These are phyloP conservation scores for Cladorrhinum samala DNA, from an alignment of 495 filamentous ascomycete species.

Conservation along the genomic window DNA sequence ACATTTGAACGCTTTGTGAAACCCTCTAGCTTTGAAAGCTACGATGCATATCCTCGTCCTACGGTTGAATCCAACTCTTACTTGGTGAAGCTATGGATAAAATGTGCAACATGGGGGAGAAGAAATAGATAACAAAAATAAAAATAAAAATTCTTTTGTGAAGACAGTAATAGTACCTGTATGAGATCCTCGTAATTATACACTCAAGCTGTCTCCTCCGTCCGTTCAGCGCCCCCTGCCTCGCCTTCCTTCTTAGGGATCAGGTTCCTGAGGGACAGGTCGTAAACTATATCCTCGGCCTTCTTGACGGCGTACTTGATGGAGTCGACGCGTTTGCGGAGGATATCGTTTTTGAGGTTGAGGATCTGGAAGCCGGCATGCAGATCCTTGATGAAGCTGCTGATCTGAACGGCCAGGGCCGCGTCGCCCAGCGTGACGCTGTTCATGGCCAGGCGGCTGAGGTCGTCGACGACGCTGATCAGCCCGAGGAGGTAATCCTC, in stretches of 20 bases:
- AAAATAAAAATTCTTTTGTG: no score
- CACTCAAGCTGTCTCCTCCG: neutral
- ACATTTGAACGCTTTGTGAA: no score
- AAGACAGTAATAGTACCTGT: no score
- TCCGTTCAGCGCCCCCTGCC: neutral
- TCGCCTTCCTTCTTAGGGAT: conserved; percentile 44
- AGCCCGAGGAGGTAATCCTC: conserved; percentile 92
- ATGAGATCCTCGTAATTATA: no score
- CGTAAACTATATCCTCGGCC: conserved; percentile 96
- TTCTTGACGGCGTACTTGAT: conserved; percentile 98
- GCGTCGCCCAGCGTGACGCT: conserved; percentile 91
- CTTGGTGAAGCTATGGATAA: no score
- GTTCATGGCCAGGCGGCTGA: conserved; percentile 90
- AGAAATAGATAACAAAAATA: no score
- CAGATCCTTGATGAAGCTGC: conserved; percentile 88
- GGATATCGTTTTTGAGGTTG: conserved; percentile 91
- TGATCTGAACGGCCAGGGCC: conserved; percentile 73
- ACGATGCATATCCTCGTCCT: no score
- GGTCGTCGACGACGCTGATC: conserved; percentile 81
- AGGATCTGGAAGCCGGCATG: conserved; percentile 94
- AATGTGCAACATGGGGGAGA: no score
- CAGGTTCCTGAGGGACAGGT: conserved; percentile 79
- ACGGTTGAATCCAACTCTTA: no score
- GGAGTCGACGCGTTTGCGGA: conserved; percentile 81
- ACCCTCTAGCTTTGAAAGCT: no score